phyloP scores from a whole-genome alignment of 2,329 filamentous ascomycete genomes.

The Diaporthe eres region DNA sequence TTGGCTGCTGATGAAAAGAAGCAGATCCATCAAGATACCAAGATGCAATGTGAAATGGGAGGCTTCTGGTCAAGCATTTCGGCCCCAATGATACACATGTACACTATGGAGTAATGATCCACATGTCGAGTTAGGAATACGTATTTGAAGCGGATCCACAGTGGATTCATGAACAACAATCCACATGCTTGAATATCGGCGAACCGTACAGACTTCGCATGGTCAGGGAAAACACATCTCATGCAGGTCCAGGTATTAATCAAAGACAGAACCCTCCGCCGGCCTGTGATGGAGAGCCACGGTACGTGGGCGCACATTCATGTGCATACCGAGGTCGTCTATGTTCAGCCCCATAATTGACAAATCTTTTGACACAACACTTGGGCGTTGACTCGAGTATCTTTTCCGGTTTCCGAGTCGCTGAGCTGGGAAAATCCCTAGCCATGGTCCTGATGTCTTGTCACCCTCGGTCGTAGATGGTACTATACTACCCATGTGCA shows the following conservation, averaged over 20 bases:
- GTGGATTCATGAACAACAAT: not conserved
- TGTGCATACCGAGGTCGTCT: not conserved
- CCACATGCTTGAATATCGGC: not conserved
- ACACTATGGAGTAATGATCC: not conserved
- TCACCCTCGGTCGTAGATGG: not conserved
- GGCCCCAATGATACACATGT: not conserved
- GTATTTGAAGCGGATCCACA: not conserved
- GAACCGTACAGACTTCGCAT: not conserved
- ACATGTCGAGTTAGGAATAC: not conserved
- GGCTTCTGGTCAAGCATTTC: not conserved
- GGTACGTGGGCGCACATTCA: too few relatives aligned
- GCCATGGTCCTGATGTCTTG: too few relatives aligned
- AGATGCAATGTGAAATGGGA: not conserved
- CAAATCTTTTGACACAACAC: not conserved
- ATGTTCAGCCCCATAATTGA: not conserved
- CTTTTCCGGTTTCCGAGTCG: not conserved
- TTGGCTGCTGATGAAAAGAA: not conserved
- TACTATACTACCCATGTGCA: not conserved
- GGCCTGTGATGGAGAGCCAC: too few relatives aligned
- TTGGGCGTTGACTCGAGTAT: not conserved
- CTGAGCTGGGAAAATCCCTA: not conserved
- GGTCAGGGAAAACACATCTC: not conserved
- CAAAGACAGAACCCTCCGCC: not conserved
- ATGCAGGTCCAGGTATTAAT: not conserved
- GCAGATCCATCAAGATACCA: not conserved